Evolutionary conservation across 495 filamentous ascomycete genomes (phyloP), one percentile per base, ranked within the genome.

Genomic region (Tuber calosporum): DNA sequence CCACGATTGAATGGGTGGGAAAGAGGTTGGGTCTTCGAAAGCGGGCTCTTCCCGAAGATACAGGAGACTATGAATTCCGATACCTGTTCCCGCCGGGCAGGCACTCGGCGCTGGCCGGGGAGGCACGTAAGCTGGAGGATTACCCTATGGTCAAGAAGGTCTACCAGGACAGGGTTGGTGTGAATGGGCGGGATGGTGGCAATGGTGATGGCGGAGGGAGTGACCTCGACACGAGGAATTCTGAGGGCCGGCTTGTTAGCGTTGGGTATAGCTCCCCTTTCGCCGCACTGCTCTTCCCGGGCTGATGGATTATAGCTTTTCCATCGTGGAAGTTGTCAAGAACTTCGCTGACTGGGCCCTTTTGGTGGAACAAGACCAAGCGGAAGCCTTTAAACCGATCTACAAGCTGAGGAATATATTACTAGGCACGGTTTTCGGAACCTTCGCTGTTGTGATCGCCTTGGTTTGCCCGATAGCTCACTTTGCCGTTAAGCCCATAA

Each of bases 391-490:
- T 82, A 85, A 85, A n/a, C 90, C 93, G 1, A 92, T 97, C 41
- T 77, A 85, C 45, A 87, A 88, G 30, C 85, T 97, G 36, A 87
- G 91, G 40, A 89, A 89, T 67, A 90, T 97, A 66, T 86, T 97
- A 7, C 82, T 97, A 3, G 91, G 87, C 2, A 96, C 92, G 70
- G 91, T 96, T 1, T 96, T 97, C 79, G 92, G 90, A 0, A 94
- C 92, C 0, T 86, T 89, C 26, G 93, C 90, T 4, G 84, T 88
- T 0, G 85, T 93, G 4, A 73, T 93, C 4, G 39, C 94, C 20
- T 77, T 93, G 4, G 85, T 92, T 4, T 85, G 93, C 39, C 91
- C 93, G 0, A 86, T 93, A 58, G 92, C 93, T 1, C 93, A 96
- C 79, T 85, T 89, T 75, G 90, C 89, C 39, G 92, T 94, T 26